Percentiles rank a stretch among this genome's conserved stretches.
These are phyloP conservation scores for Trichomonascaceae sp. DNA, from an alignment of 1,139 yeast species.

Conservation along the genomic window DNA sequence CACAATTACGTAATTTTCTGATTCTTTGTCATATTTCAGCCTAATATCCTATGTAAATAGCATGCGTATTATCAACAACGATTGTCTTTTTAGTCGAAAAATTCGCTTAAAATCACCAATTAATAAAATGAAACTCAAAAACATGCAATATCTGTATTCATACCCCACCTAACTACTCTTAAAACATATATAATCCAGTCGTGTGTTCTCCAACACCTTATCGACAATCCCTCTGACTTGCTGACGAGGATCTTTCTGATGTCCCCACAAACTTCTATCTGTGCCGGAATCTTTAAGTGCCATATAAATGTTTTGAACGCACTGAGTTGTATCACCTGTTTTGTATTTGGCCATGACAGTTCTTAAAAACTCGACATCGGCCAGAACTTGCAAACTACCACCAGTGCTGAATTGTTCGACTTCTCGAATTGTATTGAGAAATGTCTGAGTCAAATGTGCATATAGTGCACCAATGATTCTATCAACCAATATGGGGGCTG, in stretches of 20 bases:
- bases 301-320: slow-evolving; percentile 28
- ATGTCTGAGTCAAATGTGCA: slow-evolving; percentile 39
- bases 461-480: slow-evolving; percentile 43
- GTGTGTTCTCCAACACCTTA: slow-evolving; percentile 14
- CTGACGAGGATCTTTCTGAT: slow-evolving; percentile 24
- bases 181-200: slow-evolving; percentile 5
- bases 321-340: slow-evolving; percentile 28
- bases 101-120: background rate
- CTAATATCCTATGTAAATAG: background rate
- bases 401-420: slow-evolving; percentile 33
- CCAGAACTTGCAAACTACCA: slow-evolving; percentile 36
- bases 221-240: slow-evolving; percentile 22
- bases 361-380: slow-evolving; percentile 37
- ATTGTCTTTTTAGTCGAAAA: too few relatives aligned
- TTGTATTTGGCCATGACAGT: slow-evolving; percentile 29
- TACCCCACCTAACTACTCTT: background rate
- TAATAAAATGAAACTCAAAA: too few relatives aligned
- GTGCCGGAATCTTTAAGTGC: slow-evolving; percentile 25
- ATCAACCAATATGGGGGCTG: slow-evolving; percentile 42
- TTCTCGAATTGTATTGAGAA: slow-evolving; percentile 42
- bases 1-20: too few relatives aligned
- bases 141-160: background rate
- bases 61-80: background rate
- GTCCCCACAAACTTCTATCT: slow-evolving; percentile 24
- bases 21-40: background rate